Conservation (phyloP, 2,329 filamentous ascomycete genomes). For the Sporothrix variecibatus region DNA sequence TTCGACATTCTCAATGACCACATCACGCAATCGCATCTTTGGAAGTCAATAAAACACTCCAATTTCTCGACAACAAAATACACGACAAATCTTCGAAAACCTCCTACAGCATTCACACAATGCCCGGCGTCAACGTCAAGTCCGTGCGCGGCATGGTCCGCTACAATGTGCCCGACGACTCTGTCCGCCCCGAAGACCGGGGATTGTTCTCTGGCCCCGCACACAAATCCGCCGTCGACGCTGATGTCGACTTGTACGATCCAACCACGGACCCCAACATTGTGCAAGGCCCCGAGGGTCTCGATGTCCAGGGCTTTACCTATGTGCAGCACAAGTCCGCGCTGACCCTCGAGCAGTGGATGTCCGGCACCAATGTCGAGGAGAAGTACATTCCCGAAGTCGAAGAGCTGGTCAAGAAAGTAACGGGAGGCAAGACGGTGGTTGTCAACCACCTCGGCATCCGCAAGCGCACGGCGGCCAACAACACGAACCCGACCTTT, state of each 20-base stretch:
- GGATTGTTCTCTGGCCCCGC: slow-evolving; percentile 10
- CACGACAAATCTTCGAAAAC: neutral
- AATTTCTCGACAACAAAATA: neutral
- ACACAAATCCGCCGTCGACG: slow-evolving; percentile 16
- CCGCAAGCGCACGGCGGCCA: slow-evolving; percentile 19
- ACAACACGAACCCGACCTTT: slow-evolving; percentile 18
- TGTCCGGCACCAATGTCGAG: slow-evolving; percentile 9
- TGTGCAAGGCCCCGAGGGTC: slow-evolving; percentile 11
- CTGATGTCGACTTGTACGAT: slow-evolving; percentile 10
- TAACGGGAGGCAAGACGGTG: slow-evolving; percentile 17
- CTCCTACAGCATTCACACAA: neutral
- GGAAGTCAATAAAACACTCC: neutral
- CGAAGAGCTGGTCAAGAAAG: slow-evolving; percentile 1
- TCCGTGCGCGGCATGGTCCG: slow-evolving; percentile 16
- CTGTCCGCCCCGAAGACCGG: slow-evolving; percentile 5
- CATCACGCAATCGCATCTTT: neutral
- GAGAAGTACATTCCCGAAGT: slow-evolving; percentile 17
- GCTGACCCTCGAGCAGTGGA: slow-evolving; percentile 13
- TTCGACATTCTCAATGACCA: neutral
- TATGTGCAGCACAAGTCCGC: slow-evolving; percentile 6
- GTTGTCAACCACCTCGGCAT: slow-evolving; percentile 23
- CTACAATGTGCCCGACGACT: slow-evolving; percentile 18
- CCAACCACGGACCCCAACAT: neutral
- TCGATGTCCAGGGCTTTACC: slow-evolving; percentile 11
- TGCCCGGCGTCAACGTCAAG: slow-evolving; percentile 1